A percentile compares a stretch with the other conserved stretches of the same genome.
These are phyloP conservation scores for Candida alai DNA, from an alignment of 805 yeast species.

Conservation along the genomic window DNA sequence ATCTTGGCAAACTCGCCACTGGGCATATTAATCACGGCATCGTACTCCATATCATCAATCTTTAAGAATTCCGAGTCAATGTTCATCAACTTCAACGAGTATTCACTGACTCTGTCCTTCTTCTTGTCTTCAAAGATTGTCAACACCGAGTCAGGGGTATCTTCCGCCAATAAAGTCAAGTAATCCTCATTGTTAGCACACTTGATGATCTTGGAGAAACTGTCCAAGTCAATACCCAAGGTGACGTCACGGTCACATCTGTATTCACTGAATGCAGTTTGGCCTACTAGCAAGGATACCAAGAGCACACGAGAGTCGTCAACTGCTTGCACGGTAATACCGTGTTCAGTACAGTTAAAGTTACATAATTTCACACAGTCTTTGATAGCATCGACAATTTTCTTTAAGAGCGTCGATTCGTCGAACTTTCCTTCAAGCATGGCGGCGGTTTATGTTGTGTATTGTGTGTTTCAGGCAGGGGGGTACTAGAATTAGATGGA, in stretches of 20 bases:
- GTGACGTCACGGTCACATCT: conserved; percentile 94
- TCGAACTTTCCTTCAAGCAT: conserved; percentile 98
- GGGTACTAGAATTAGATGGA: neutral
- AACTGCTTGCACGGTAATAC: conserved; percentile 94
- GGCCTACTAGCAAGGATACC: conserved; percentile 82
- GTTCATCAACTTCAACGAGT: conserved; percentile 88
- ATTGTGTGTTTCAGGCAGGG: neutral
- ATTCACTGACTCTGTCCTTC: conserved; percentile 90
- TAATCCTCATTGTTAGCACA: conserved; percentile 90
- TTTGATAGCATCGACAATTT: conserved; percentile 88
- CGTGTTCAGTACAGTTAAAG: conserved; percentile 93
- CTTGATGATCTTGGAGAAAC: conserved; percentile 82
- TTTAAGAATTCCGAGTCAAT: conserved; percentile 92
- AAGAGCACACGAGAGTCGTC: conserved; percentile 95
- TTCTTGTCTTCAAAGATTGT: conserved; percentile 87
- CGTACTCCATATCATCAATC: conserved; percentile 91
- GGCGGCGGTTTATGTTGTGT: conserved; percentile 6
- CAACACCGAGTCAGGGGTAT: conserved; percentile 72
- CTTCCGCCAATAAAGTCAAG: conserved; percentile 86
- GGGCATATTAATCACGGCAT: conserved; percentile 83
- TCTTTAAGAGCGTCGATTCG: conserved; percentile 87
- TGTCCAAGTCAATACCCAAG: conserved; percentile 83
- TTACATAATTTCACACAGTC: conserved; percentile 94
- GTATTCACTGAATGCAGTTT: conserved; percentile 84
- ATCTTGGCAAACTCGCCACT: conserved; percentile 83